Conservation (phyloP, 2,329 filamentous ascomycete species). For the Aurifilum marmelostoma region DNA sequence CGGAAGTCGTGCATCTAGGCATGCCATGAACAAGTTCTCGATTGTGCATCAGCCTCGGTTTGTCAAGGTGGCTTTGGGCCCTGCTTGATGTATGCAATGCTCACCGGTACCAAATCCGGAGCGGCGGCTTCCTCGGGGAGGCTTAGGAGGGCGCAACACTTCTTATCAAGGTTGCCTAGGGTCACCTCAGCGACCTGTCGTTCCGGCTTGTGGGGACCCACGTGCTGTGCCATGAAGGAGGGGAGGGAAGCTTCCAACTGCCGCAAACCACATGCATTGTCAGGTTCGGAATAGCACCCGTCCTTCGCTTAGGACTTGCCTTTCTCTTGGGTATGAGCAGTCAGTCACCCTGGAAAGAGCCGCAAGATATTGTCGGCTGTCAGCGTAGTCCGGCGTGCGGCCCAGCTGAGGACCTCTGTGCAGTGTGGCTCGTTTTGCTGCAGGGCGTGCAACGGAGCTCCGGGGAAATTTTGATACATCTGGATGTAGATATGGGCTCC, state of each 20-base stretch:
- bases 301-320: neutral
- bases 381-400: conserved; percentile 7
- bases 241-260: neutral
- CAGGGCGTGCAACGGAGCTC: neutral
- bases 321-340: neutral
- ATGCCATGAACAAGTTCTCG: neutral
- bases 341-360: neutral
- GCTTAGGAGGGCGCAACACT: conserved; percentile 23
- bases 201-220: neutral
- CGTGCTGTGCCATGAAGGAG: conserved; percentile 9
- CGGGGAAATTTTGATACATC: neutral
- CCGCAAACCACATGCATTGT: conserved; percentile 4
- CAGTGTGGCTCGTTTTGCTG: neutral
- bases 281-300: neutral
- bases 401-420: neutral
- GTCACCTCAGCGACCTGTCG: conserved; percentile 9
- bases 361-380: conserved; percentile 11
- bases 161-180: conserved; percentile 19
- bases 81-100: neutral
- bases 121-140: conserved; percentile 13
- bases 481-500: neutral
- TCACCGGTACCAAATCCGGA: conserved; percentile 20
- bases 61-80: conserved; percentile 9
- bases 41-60: neutral
- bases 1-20: neutral